A percentile compares a stretch with the other conserved stretches of the same genome.
Evolutionary conservation across 805 yeast genomes (phyloP).

Genomic region (Kuraishia hungarica): DNA sequence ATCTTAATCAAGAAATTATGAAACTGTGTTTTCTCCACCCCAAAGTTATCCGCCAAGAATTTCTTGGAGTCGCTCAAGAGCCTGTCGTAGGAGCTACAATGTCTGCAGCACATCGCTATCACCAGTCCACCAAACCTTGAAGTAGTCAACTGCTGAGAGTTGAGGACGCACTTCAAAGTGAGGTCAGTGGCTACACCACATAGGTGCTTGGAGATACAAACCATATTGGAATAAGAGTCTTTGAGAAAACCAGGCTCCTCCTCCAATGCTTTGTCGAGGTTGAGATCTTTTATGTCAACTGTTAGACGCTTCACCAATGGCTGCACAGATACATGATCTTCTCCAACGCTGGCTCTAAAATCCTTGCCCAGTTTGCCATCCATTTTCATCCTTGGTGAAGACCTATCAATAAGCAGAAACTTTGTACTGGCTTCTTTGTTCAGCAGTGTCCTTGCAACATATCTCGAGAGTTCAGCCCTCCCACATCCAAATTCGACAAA

Average conservation of each 20-base stretch:
- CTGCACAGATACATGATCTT: constrained; percentile 4
- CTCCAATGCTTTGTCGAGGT: constrained; percentile 33
- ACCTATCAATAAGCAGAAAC: constrained; percentile 67
- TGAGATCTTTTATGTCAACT: constrained; percentile 74
- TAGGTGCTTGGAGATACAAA: constrained; percentile 78
- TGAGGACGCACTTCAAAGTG: constrained; percentile 54
- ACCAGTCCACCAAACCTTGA: constrained; percentile 41
- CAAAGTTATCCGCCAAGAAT: constrained; percentile 25
- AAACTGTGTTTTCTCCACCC: constrained; percentile 21
- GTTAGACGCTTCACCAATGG: constrained; percentile 44
- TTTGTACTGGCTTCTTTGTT: constrained; percentile 6
- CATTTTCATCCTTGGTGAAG: constrained; percentile 68
- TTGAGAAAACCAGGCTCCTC: constrained; percentile 3
- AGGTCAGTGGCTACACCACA: constrained; percentile 94
- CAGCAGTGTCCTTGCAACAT: constrained; percentile 31
- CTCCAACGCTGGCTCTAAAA: constrained; percentile 17
- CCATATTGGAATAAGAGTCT: constrained; percentile 16
- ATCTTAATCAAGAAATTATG: constrained; percentile 41
- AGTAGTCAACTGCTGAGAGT: constrained; percentile 8
- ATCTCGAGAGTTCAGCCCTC: constrained; percentile 73
- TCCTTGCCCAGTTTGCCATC: constrained; percentile 64
- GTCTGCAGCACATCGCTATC: constrained; percentile 93
- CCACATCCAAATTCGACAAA: constrained; percentile 89
- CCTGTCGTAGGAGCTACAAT: constrained; percentile 59
- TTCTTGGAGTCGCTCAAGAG: constrained; percentile 38